Evolutionary conservation across 306 rosid genomes (phyloP).

Genomic region (Medicago truncatula): DNA sequence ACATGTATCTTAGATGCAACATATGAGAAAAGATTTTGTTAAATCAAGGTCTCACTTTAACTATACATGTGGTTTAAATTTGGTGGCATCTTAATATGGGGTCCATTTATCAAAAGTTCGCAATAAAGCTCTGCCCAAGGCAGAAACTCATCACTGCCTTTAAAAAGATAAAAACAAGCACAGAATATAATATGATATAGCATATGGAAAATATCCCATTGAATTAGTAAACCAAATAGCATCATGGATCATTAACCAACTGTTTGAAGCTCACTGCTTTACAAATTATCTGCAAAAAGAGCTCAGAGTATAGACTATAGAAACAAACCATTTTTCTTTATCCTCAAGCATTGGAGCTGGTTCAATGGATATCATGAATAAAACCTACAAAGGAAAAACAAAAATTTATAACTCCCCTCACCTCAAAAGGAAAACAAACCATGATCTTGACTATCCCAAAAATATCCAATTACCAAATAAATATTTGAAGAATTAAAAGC

Average conservation of each 20-base stretch:
- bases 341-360: slow-evolving; percentile 99
- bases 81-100: slow-evolving; percentile 10
- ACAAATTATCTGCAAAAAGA: slow-evolving; percentile 27
- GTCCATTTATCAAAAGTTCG: not conserved
- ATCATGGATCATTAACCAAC: slow-evolving; percentile 20
- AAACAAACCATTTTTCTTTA: slow-evolving; percentile 96
- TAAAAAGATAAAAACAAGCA: slow-evolving; percentile 14
- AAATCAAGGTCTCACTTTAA: slow-evolving; percentile 12
- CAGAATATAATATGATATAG: not conserved
- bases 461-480: slow-evolving; percentile 17
- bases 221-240: slow-evolving; percentile 30
- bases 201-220: slow-evolving; percentile 1
- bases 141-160: slow-evolving; percentile 6
- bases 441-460: slow-evolving; percentile 2
- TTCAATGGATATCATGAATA: slow-evolving; percentile 98
- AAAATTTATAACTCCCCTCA: slow-evolving; percentile 16
- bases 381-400: slow-evolving; percentile 61
- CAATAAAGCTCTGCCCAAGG: slow-evolving; percentile 18
- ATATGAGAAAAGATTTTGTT: not conserved
- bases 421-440: slow-evolving; percentile 31
- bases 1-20: slow-evolving; percentile 4
- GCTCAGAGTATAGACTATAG: slow-evolving; percentile 24
- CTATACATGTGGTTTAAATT: slow-evolving; percentile 6
- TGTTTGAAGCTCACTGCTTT: slow-evolving; percentile 28
- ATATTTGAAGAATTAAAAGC: slow-evolving; percentile 5